Percentiles rank a stretch among this genome's conserved stretches.
phyloP scores from a whole-genome alignment of 257 asterid species.

The Fraxinus pennsylvanica region DNA sequence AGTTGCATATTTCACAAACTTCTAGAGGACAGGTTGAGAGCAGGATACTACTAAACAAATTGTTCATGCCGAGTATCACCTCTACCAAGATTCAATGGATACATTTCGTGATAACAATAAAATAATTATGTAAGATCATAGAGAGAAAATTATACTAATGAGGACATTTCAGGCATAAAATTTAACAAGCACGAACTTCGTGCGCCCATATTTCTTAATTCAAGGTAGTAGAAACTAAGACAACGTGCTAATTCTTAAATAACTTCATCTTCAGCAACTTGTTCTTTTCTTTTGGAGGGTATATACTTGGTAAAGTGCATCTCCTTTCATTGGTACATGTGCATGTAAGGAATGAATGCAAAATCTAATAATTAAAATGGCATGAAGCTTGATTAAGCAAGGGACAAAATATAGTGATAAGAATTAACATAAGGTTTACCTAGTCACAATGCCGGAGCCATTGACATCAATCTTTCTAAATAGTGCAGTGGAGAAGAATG shows the following conservation, averaged over 20 bases:
- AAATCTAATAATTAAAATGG: not conserved
- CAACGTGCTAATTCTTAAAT: not conserved
- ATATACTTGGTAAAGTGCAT: not conserved
- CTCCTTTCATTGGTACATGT: constrained; percentile 3
- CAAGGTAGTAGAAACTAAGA: not conserved
- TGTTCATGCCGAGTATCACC: not conserved
- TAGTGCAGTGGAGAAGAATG: constrained; percentile 84
- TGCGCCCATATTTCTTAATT: not conserved
- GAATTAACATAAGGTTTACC: constrained; percentile 43
- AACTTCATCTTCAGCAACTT: not conserved
- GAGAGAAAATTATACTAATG: not conserved
- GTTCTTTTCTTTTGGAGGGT: not conserved
- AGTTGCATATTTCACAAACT: not conserved
- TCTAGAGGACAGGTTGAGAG: not conserved
- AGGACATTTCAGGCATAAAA: not conserved
- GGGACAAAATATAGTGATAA: not conserved
- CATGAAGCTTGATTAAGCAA: constrained; percentile 12
- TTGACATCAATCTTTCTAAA: constrained; percentile 81
- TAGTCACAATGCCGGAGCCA: constrained; percentile 71
- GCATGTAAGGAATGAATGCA: not conserved
- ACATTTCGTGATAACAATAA: not conserved
- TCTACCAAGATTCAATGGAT: not conserved
- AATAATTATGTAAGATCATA: not conserved
- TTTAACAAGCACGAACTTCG: not conserved
- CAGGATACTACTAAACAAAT: not conserved